phyloP scores from a whole-genome alignment of 2,329 filamentous ascomycete genomes.

The Esteya vermicola region DNA sequence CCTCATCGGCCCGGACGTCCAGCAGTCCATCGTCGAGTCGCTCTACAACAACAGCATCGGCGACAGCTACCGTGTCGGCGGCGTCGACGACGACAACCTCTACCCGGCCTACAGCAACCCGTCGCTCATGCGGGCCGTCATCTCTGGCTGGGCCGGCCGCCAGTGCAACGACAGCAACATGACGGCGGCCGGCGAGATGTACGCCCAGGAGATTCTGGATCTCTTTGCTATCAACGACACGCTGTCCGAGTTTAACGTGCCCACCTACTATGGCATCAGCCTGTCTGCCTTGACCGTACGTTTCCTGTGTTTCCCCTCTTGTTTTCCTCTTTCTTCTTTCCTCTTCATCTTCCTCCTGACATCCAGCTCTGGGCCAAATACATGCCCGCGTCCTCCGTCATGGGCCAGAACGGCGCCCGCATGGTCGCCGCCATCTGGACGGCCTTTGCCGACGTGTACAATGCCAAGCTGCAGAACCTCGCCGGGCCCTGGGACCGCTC shows the following conservation, averaged over 20 bases:
- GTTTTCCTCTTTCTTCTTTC: too few species aligned
- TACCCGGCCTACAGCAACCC: slow-evolving; percentile 30
- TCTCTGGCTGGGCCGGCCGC: slow-evolving; percentile 43
- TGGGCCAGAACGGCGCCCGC: slow-evolving; percentile 32
- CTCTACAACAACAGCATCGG: slow-evolving; percentile 41
- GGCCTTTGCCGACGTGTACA: slow-evolving; percentile 29
- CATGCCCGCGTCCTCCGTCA: slow-evolving; percentile 32
- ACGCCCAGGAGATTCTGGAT: slow-evolving; percentile 39
- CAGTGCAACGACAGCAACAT: slow-evolving; percentile 41
- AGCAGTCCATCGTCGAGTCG: slow-evolving; percentile 33
- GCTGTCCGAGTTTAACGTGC: slow-evolving; percentile 47
- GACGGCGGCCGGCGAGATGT: slow-evolving; percentile 39
- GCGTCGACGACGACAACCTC: slow-evolving; percentile 44
- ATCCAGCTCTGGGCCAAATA: slow-evolving; percentile 41
- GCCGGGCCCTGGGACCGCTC: slow-evolving; percentile 51
- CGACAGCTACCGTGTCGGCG: slow-evolving; percentile 46
- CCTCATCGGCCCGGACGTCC: slow-evolving; percentile 23
- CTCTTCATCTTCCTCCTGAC: too few species aligned
- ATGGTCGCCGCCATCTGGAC: slow-evolving; percentile 42
- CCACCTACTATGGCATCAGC: slow-evolving; percentile 49
- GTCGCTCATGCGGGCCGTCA: slow-evolving; percentile 46
- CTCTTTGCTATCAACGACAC: slow-evolving; percentile 42
- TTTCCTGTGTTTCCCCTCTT: neutral
- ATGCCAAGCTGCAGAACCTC: slow-evolving; percentile 43
- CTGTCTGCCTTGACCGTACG: slow-evolving; percentile 35